Conservation (phyloP, 2,329 filamentous ascomycete species). For the Atkinsonella hypoxylon region DNA sequence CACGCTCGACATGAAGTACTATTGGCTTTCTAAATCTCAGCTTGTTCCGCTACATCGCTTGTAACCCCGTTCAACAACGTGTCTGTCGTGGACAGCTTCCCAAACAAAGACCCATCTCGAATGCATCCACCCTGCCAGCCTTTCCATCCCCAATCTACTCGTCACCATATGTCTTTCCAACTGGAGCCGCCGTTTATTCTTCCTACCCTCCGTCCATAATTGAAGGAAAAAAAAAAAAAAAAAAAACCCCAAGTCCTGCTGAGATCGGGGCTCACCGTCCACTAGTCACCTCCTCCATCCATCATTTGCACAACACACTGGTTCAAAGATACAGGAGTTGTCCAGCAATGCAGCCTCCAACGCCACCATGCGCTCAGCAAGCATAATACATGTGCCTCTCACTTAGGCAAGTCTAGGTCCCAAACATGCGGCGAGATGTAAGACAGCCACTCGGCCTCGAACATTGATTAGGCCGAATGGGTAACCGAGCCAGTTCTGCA, state of each 20-base stretch:
- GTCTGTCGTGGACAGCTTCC: neutral
- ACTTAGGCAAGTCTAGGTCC: neutral
- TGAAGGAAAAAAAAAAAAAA: neutral
- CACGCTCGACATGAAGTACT: too few species aligned
- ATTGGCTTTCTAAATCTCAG: neutral
- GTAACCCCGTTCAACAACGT: neutral
- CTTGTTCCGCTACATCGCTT: neutral
- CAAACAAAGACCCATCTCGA: neutral
- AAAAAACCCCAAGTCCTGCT: neutral
- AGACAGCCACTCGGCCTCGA: neutral
- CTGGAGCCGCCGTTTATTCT: too few species aligned
- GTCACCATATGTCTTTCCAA: neutral
- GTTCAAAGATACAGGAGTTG: neutral
- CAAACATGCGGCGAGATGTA: neutral
- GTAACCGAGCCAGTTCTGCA: neutral
- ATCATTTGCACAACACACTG: neutral
- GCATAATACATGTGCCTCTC: neutral
- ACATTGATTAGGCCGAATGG: neutral
- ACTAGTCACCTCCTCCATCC: neutral
- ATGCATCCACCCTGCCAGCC: neutral
- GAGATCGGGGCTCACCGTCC: neutral
- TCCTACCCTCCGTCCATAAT: neutral
- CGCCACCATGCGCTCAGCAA: slow-evolving; percentile 1
- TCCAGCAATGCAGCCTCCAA: slow-evolving; percentile 3
- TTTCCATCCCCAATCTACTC: neutral